phyloP scores from a whole-genome alignment of 306 rosid species.

The Pterocarpus macrocarpus region DNA sequence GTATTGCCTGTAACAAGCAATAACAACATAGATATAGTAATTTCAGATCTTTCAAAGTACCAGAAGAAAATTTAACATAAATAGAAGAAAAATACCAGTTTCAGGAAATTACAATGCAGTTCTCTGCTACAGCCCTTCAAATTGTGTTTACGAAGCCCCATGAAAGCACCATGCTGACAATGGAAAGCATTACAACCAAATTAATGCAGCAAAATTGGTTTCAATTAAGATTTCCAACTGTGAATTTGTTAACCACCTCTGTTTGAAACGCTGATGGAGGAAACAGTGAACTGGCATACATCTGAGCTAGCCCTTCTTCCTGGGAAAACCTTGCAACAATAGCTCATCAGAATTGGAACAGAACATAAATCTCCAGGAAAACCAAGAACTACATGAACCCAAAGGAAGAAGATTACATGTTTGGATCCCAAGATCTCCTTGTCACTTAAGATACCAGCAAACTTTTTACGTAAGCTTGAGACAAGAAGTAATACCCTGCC shows the following conservation, averaged over 20 bases:
- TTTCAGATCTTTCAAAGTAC: constrained; percentile 32
- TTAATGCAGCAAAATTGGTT: constrained; percentile 33
- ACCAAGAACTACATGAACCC: constrained; percentile 38
- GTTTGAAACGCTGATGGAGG: constrained; percentile 59
- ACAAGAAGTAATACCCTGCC: constrained; percentile 84
- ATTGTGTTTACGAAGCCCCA: constrained; percentile 69
- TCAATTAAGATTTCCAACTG: constrained; percentile 6
- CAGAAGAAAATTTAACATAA: constrained; percentile 31
- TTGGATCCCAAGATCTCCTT: constrained; percentile 88
- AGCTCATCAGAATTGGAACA: constrained; percentile 44
- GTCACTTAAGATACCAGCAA: constrained; percentile 72
- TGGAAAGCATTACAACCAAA: constrained; percentile 45
- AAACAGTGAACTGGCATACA: constrained; percentile 64
- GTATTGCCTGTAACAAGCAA: constrained; percentile 70
- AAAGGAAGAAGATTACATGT: constrained; percentile 65
- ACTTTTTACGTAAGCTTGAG: constrained; percentile 79
- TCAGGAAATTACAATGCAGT: constrained; percentile 57
- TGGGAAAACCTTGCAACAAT: constrained; percentile 68
- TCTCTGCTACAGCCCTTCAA: constrained; percentile 64
- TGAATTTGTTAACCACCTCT: constrained; percentile 56
- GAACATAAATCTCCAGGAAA: constrained; percentile 40
- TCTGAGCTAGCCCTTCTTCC: constrained; percentile 87
- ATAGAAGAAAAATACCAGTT: constrained; percentile 61
- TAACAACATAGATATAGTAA: constrained; percentile 19
- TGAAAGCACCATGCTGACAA: constrained; percentile 75